Percentiles rank a stretch among this genome's conserved stretches.
phyloP scores from a whole-genome alignment of 768 basidiomycete genomes.

The Suillus fuscotomentosus region DNA sequence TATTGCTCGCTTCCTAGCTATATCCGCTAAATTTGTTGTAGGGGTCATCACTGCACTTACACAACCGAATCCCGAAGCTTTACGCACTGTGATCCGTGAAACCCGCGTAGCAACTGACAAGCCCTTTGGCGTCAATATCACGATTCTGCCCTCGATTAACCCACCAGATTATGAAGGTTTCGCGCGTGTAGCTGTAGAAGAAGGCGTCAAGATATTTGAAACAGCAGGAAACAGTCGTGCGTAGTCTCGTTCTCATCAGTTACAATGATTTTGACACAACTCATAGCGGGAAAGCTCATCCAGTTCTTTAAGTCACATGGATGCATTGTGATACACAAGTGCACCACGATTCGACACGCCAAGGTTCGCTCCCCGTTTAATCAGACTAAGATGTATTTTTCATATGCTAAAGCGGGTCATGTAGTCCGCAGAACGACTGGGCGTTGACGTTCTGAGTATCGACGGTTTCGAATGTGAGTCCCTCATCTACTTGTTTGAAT shows the following conservation, averaged over 20 bases:
- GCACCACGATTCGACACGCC: constrained; percentile 83
- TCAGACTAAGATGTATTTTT: constrained; percentile 25
- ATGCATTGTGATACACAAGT: constrained; percentile 87
- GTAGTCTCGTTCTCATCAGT: constrained; percentile 22
- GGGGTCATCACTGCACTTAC: constrained; percentile 88
- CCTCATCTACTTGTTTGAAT: constrained; percentile 1
- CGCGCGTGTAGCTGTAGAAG: constrained; percentile 78
- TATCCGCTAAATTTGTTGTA: constrained; percentile 17
- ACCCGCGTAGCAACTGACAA: constrained; percentile 67
- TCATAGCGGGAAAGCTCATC: constrained; percentile 71
- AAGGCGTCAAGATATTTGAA: constrained; percentile 87
- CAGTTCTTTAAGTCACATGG: constrained; percentile 76
- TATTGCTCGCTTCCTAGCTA: background rate
- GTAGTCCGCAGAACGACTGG: constrained; percentile 65
- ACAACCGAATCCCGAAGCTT: constrained; percentile 80
- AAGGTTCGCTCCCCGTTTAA: constrained; percentile 44
- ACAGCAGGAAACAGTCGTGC: constrained; percentile 90
- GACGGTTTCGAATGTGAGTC: constrained; percentile 86
- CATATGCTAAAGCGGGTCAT: background rate
- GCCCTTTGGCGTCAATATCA: constrained; percentile 85
- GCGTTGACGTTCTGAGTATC: constrained; percentile 86
- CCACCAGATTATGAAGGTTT: constrained; percentile 90
- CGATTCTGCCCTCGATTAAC: constrained; percentile 83
- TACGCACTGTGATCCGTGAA: constrained; percentile 77
- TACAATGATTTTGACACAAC: background rate